Evolutionary conservation across 164 flowering plant species (phyloP), one percentile per base, ranked within the genome.

Genomic region (Cinnamomum micranthum): DNA sequence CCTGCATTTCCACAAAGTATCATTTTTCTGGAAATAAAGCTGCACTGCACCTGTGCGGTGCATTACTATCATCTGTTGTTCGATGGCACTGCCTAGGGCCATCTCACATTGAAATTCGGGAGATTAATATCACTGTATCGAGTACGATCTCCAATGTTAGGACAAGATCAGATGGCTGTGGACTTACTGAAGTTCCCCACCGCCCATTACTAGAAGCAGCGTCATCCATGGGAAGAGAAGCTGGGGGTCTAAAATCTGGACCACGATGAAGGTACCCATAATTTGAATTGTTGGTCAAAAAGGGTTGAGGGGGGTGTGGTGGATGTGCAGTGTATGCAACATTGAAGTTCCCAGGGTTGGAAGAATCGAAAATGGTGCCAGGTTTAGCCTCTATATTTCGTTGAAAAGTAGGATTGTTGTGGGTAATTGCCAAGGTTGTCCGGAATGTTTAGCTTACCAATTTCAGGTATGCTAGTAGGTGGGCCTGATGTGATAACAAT

Each of bases 1-100:
- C 60, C 87, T 88, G 77, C 97, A 94, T 69, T 86, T 85, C 98
- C 98, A 92, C 58, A 94, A 71, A 55, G 41, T 72, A 70, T 88
- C 89, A 78, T 86, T 86, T 80, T 84, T 90, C 59, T 84, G 83
- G 76, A 86, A 82, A 81, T 90, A 94, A 12, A 87, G 71, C 72
- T 83, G 84, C 60, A 87, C n/a, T 7, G 81, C 75, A 79, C 94
- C 79, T 72, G 69, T 86, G 60, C 81, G 91, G 77, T 55, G 78
- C 41, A 25, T 82, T 79, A 81, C 84, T 51, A 92, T 86, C 89
- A 89, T 85, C 67, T 89, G 80, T 12, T 90, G 90, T 84, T 91
- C 88, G 33, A 89, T 64, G 5, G 97, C 95, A 81, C 82, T 71
- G 1, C 85, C 88, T 68, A 94, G 73, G 67, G 97, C 95, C 77